Percentiles rank a stretch among this genome's conserved stretches.
phyloP scores from a whole-genome alignment of 192 early-diverging fungal genomes.

The Allomyces arbusculus region DNA sequence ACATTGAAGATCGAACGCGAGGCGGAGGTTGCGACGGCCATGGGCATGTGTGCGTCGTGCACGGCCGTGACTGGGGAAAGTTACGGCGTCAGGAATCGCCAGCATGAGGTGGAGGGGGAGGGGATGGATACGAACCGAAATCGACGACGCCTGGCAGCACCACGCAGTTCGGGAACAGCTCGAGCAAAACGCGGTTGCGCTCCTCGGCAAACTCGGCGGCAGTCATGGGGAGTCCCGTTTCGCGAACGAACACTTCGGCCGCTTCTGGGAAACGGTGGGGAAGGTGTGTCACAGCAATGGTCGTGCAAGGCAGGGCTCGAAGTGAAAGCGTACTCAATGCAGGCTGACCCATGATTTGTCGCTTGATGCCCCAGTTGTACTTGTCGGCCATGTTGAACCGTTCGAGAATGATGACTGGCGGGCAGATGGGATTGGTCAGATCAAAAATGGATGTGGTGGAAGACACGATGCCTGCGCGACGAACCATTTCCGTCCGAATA shows the following conservation, averaged over 20 bases:
- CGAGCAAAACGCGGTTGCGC: neutral
- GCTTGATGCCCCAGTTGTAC: no score
- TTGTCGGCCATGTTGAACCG: no score
- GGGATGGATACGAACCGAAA: neutral
- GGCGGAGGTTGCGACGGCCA: constrained; percentile 22
- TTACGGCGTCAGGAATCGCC: constrained; percentile 8
- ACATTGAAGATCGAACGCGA: constrained; percentile 14
- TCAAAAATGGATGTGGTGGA: no score
- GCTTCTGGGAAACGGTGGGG: neutral
- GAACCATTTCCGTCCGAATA: no score
- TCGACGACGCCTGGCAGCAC: neutral
- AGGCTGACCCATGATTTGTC: no score
- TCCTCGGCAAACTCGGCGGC: neutral
- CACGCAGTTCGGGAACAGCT: neutral
- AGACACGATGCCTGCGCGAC: no score
- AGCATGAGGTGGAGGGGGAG: constrained; percentile 5
- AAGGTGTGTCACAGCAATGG: no score
- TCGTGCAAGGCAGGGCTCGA: no score
- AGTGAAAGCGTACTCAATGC: no score
- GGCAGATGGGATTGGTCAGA: no score
- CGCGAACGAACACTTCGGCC: neutral
- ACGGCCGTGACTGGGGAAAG: constrained; percentile 18
- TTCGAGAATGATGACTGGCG: no score
- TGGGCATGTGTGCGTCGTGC: constrained; percentile 17
- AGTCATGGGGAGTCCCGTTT: neutral